A percentile compares a stretch with the other conserved stretches of the same genome.
These are phyloP conservation scores for Chloranthus sessilifolius DNA, from an alignment of 164 flowering plant species.

Conservation along the genomic window DNA sequence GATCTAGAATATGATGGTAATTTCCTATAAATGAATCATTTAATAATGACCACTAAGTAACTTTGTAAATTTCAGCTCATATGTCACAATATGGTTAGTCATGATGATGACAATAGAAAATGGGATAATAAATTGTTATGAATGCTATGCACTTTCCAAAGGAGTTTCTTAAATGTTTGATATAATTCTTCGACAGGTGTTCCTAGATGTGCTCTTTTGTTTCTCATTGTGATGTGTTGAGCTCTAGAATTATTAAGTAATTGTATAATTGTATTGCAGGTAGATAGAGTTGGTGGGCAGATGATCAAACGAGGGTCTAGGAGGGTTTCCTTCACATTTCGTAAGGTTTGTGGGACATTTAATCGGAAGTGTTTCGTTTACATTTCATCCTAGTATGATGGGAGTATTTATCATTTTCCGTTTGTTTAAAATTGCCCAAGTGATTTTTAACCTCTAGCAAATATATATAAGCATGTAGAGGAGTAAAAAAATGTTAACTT, in stretches of 20 bases:
- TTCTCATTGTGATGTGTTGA: too few species aligned
- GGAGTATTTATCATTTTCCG: not conserved
- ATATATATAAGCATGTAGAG: not conserved
- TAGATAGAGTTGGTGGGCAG: constrained; percentile 58
- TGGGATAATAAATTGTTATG: too few species aligned
- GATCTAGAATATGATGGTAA: too few species aligned
- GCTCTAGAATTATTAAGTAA: not conserved
- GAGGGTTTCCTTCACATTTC: constrained; percentile 89
- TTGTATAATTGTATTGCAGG: constrained; percentile 31
- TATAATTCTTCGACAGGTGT: too few species aligned
- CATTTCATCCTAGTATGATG: not conserved
- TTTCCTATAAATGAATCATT: too few species aligned
- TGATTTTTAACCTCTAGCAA: not conserved
- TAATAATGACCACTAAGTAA: too few species aligned
- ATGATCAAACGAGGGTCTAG: constrained; percentile 59
- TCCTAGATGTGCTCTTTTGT: too few species aligned
- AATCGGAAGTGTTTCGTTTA: not conserved
- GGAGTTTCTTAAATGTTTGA: too few species aligned
- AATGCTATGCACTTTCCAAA: too few species aligned
- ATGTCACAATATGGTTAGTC: too few species aligned
- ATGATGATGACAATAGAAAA: too few species aligned
- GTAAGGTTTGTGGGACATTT: constrained; percentile 64
- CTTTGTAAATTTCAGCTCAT: too few species aligned
- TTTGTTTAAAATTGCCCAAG: not conserved
- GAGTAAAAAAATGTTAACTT: not conserved